These are phyloP conservation scores for Nigrospora osmanthi DNA, from an alignment of 2,329 filamentous ascomycete genomes.

Conservation along the genomic window DNA sequence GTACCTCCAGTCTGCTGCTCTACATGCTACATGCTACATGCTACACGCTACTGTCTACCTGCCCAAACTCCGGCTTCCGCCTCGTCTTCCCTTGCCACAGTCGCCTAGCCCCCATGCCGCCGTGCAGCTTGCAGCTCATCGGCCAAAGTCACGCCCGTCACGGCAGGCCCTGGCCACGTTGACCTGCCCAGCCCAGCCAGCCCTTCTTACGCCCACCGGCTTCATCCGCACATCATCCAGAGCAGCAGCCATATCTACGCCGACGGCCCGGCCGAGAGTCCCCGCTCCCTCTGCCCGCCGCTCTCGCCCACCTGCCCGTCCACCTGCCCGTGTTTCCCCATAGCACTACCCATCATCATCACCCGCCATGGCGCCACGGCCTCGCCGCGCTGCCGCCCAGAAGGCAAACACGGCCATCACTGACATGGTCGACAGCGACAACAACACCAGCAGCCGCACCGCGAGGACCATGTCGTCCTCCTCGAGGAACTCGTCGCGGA, in stretches of 20 bases:
- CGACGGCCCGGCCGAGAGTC: too few relatives aligned
- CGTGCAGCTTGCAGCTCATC: too few relatives aligned
- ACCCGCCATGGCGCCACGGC: constrained; percentile 20
- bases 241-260: too few relatives aligned
- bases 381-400: constrained; percentile 35
- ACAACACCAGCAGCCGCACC: constrained; percentile 22
- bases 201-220: too few relatives aligned
- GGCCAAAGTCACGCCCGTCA: too few relatives aligned
- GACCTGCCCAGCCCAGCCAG: too few relatives aligned
- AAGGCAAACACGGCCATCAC: constrained; percentile 36
- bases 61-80: not conserved
- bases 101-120: not conserved
- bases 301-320: not conserved
- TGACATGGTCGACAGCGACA: constrained; percentile 44
- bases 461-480: constrained; percentile 39
- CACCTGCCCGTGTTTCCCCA: not conserved
- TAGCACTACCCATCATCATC: not conserved
- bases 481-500: constrained; percentile 33
- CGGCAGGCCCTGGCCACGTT: too few relatives aligned
- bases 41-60: too few relatives aligned
- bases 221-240: too few relatives aligned
- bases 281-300: too few relatives aligned
- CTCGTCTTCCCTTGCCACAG: not conserved
- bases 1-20: too few relatives aligned
- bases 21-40: too few relatives aligned